These are phyloP conservation scores for Fusarium sororula DNA, from an alignment of 2,329 filamentous ascomycete species.

Conservation along the genomic window DNA sequence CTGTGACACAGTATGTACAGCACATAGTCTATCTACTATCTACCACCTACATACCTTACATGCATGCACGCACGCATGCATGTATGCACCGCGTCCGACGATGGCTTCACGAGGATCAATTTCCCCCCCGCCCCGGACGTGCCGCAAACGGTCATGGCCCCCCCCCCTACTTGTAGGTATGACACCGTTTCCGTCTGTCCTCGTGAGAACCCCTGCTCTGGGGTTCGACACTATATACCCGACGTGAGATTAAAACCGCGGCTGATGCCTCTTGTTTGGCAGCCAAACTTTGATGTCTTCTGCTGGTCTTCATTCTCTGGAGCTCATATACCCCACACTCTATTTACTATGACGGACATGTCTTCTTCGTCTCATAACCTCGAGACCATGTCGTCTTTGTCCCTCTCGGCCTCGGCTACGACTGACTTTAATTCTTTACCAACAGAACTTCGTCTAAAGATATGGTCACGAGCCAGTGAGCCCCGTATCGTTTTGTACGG, in stretches of 20 bases:
- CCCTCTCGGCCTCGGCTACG: conserved; percentile 15
- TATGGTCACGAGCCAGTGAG: conserved; percentile 50
- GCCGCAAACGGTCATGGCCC: conserved; percentile 41
- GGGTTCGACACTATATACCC: conserved; percentile 29
- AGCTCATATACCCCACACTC: not conserved
- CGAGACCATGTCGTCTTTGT: conserved; percentile 5
- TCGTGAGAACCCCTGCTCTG: conserved; percentile 40
- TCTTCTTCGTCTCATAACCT: conserved; percentile 1
- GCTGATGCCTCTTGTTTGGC: conserved; percentile 28
- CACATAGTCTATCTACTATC: not conserved
- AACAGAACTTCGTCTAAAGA: conserved; percentile 50
- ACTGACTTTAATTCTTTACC: conserved; percentile 45
- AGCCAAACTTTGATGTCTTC: conserved; percentile 27
- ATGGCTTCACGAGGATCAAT: conserved; percentile 44
- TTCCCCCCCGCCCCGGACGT: conserved; percentile 38
- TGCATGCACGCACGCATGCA: not conserved
- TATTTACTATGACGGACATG: conserved; percentile 19
- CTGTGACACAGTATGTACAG: conserved; percentile 41
- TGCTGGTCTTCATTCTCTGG: conserved; percentile 5
- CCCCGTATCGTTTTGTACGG: conserved; percentile 49
- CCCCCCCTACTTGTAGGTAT: conserved; percentile 41
- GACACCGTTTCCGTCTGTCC: conserved; percentile 43
- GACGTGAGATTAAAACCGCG: conserved; percentile 41
- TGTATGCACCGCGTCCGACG: conserved; percentile 35
- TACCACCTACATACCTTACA: not conserved